Base-by-base conservation (phyloP, 1,284 basidiomycete species). In the Anthracocystis setariae region DNA sequence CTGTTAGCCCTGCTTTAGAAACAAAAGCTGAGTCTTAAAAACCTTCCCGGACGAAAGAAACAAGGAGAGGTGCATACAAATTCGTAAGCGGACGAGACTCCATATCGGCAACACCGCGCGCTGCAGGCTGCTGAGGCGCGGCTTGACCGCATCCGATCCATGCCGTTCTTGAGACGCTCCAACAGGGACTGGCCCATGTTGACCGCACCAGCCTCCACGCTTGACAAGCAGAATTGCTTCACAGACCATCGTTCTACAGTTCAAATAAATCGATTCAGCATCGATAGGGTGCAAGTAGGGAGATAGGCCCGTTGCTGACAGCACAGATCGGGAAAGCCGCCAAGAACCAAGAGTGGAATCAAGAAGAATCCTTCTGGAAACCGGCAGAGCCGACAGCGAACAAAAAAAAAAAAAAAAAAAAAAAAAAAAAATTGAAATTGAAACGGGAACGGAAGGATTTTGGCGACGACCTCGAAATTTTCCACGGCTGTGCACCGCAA, bases 281-380 rank as follows among this genome's bases (percentile, higher is more conserved):
- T 12, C 7, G 12, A 12, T 29, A 29, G 29, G 29, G 29, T 29
- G 7, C 7, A 29, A 29, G 29, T 12, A 5, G 7, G 8, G 18
- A 20, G 8, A 17, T 39, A 8, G 38, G 3, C 8, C 4, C 38
- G 3, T 9, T 20, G 33, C 33, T 35, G 33, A 3, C 33, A 35
- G 8, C 33, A 35, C n/a, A 8, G 3, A 35, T n/a, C 38, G 38
- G 38, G 18, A 20, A 39, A 39, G 38, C 38, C 38, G 38, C 17
- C 38, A 39, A 39, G 38, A 39, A n/a, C 38, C 17, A 50, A 50
- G 40, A 35, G 35, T 39, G 17, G 15, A 39, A 39, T 15, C 38
- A 29, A 29, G 38, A 20, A 18, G n/a, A 32, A 43, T 33, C 43
- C 40, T 51, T 44, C 40, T 51, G 27, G 49, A 42, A 51, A 42